phyloP scores from a whole-genome alignment of 768 basidiomycete genomes.

The Tricholoma terreum region DNA sequence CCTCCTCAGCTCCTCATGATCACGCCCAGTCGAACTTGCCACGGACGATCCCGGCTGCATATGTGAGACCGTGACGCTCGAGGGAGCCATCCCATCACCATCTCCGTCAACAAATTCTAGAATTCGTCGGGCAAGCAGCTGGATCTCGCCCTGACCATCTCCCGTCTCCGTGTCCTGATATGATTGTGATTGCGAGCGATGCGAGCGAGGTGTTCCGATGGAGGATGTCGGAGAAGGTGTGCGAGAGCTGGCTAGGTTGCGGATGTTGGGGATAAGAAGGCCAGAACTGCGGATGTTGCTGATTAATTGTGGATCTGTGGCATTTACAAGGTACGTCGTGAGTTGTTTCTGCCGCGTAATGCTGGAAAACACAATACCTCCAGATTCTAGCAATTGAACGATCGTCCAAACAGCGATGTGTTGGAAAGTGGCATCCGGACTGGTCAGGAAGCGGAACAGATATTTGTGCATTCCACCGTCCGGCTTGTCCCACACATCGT shows the following conservation, averaged over 20 bases:
- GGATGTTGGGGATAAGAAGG: conserved; percentile 82
- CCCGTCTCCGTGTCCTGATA: conserved; percentile 82
- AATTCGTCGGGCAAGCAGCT: conserved; percentile 78
- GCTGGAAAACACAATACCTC: conserved; percentile 45
- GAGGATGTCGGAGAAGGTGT: conserved; percentile 70
- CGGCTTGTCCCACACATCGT: conserved; percentile 96
- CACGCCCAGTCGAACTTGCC: conserved; percentile 55
- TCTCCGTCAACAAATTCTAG: conserved; percentile 84
- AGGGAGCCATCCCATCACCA: conserved; percentile 53
- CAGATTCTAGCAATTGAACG: conserved; percentile 95
- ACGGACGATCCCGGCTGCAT: conserved; percentile 69
- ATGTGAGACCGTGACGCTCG: conserved; percentile 63
- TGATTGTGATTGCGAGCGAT: conserved; percentile 65
- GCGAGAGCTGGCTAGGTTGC: conserved; percentile 72
- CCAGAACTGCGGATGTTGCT: conserved; percentile 86
- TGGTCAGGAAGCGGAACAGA: conserved; percentile 89
- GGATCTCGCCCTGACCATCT: conserved; percentile 91
- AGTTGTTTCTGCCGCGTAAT: neutral
- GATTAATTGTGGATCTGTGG: conserved; percentile 78
- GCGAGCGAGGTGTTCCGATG: conserved; percentile 68
- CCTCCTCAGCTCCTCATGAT: conserved; percentile 78
- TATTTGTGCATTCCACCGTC: conserved; percentile 97
- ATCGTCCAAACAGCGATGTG: conserved; percentile 99
- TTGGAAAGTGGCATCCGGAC: conserved; percentile 95
- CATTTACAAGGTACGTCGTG: neutral